Evolutionary conservation across 805 yeast species (phyloP), one percentile per base, ranked within the genome.

Genomic region (Kregervanrija delftensis): DNA sequence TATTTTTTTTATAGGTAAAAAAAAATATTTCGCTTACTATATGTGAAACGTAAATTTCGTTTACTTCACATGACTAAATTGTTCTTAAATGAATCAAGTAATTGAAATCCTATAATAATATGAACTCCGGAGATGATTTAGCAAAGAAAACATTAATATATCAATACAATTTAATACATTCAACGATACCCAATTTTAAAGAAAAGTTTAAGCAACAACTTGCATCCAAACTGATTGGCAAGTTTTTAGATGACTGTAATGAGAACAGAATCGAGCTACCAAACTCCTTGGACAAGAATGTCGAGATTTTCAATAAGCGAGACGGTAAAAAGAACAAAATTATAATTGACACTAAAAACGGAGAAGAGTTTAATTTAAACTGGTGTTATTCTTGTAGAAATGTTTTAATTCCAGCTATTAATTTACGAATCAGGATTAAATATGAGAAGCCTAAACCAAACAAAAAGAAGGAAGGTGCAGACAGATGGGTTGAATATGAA

Each of bases 91-190:
- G n/a, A 14, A 16, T 11, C 31, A 22, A 8, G 28, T 6, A 22
- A 6, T 6, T 22, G 28, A 2, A 5, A 22, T 22, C 8, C 8
- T 2, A 22, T 8, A 6, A 22, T 6, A 22, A 8, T 2, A 22
- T 22, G 28, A 6, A 22, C 8, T 22, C 28, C 8, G 28, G 6
- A 6, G 28, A 22, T 22, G 28, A 22, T 22, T 6, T 22, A 22
- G 28, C 6, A 22, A 4, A 22, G 28, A 6, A 22, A 8, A 49
- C 42, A 37, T 41, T 50, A 8, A 10, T 47, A 8, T 50, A 58
- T 32, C 54, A 51, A 32, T 55, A 49, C 37, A 51, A 55, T 17
- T 8, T 54, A 15, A 33, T 48, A 3, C 60, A 58, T 40, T 41
- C 53, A 2, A 46, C 45, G 8, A 39, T 35, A 11, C 28, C 28